These are phyloP conservation scores for Tubosaeta brunneosetosa DNA, from an alignment of 768 basidiomycete genomes.

Conservation along the genomic window DNA sequence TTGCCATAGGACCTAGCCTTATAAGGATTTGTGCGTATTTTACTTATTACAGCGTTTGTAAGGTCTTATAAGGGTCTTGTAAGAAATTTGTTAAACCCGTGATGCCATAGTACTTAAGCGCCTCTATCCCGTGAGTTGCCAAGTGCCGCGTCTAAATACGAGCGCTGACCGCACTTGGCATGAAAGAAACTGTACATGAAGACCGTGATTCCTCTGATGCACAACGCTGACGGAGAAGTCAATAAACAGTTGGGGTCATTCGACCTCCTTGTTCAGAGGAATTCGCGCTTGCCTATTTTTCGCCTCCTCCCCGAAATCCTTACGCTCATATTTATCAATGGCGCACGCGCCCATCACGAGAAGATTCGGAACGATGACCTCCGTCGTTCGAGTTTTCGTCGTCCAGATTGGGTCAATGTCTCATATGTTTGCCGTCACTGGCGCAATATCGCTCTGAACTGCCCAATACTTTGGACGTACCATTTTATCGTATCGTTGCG, in stretches of 20 bases:
- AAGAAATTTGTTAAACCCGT: too few relatives aligned
- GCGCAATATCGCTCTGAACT: background rate
- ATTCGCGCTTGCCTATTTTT: background rate
- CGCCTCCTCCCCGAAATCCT: background rate
- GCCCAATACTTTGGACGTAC: background rate
- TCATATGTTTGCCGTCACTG: background rate
- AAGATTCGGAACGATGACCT: background rate
- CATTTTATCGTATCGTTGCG: slow-evolving; percentile 27
- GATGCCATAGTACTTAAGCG: too few relatives aligned
- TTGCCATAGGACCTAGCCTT: too few relatives aligned
- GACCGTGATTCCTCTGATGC: too few relatives aligned
- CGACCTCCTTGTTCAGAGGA: background rate
- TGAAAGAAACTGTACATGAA: background rate
- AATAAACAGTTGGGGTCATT: background rate
- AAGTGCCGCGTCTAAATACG: too few relatives aligned
- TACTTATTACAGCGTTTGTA: too few relatives aligned
- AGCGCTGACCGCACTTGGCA: background rate
- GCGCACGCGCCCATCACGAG: background rate
- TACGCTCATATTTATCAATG: background rate
- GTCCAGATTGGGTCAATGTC: background rate
- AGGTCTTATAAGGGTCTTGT: too few relatives aligned
- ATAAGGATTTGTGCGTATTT: too few relatives aligned
- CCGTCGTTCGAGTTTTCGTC: background rate
- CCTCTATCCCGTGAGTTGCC: background rate
- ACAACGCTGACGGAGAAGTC: background rate